phyloP scores from a whole-genome alignment of 805 yeast genomes.

The Candida loeiensis region DNA sequence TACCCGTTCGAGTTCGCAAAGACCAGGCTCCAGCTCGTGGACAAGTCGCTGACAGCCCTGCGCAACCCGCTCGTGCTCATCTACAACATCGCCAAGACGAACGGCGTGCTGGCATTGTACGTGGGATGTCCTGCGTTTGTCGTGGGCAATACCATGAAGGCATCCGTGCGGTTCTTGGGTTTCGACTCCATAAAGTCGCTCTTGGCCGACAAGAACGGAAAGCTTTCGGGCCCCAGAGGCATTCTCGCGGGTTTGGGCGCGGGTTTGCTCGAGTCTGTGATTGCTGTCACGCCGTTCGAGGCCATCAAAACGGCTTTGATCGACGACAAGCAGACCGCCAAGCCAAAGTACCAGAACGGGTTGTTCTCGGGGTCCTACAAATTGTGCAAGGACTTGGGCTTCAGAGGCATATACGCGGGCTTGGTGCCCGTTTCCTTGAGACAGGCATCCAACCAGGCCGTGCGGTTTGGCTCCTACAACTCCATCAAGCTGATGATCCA shows the following conservation, averaged over 20 bases:
- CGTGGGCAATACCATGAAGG: conserved; percentile 93
- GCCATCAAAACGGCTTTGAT: conserved; percentile 94
- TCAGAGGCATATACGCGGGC: conserved; percentile 83
- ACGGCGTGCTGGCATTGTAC: conserved; percentile 76
- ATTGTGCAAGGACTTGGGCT: conserved; percentile 72
- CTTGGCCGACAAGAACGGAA: conserved; percentile 79
- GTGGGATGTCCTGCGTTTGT: conserved; percentile 97
- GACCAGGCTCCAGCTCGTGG: conserved; percentile 82
- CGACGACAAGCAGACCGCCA: conserved; percentile 78
- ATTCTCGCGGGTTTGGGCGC: conserved; percentile 98
- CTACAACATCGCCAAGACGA: conserved; percentile 66
- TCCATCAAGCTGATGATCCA: conserved; percentile 79
- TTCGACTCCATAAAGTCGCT: conserved; percentile 81
- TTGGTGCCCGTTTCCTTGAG: conserved; percentile 89
- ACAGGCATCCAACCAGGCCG: conserved; percentile 95
- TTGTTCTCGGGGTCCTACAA: conserved; percentile 58
- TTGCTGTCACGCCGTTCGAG: conserved; percentile 96
- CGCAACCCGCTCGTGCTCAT: conserved; percentile 84
- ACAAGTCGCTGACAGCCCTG: conserved; percentile 59
- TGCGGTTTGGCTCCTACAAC: conserved; percentile 88
- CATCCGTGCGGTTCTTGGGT: conserved; percentile 91
- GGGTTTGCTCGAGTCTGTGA: conserved; percentile 83
- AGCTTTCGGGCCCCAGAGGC: conserved; percentile 85
- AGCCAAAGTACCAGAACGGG: conserved; percentile 74
- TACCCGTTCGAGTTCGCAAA: conserved; percentile 98